These are phyloP conservation scores for Phycomyces blakesleeanus DNA, from an alignment of 192 early-diverging fungal genomes.

Conservation along the genomic window DNA sequence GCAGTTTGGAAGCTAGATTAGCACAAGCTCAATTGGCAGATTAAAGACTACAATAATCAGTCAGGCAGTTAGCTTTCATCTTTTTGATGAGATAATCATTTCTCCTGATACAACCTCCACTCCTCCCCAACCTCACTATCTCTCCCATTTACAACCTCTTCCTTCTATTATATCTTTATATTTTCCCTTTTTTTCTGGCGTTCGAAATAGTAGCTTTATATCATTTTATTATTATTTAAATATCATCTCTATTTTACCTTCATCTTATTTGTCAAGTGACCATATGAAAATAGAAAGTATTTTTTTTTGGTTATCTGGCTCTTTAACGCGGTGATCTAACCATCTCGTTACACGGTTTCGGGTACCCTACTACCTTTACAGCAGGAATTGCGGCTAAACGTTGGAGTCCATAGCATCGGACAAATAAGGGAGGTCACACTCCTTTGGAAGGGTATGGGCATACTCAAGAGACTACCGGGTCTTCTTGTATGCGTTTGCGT, in stretches of 20 bases:
- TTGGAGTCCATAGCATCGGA: no score
- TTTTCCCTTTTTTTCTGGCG: neutral
- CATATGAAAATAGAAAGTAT: neutral
- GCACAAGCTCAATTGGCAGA: constrained; percentile 39
- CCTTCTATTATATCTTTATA: neutral
- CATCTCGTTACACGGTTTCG: no score
- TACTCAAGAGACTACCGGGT: no score
- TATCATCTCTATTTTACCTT: neutral
- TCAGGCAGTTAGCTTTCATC: neutral
- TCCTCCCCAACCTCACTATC: neutral
- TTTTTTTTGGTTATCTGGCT: no score
- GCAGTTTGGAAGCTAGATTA: constrained; percentile 43
- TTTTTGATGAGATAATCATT: neutral
- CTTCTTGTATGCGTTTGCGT: no score
- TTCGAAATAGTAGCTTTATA: neutral
- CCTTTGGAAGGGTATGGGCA: no score
- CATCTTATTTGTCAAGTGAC: neutral
- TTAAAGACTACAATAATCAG: constrained; percentile 6
- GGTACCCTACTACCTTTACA: no score
- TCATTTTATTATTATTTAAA: neutral
- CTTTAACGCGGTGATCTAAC: no score
- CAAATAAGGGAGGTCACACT: no score
- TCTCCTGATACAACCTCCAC: neutral
- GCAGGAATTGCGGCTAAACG: no score
- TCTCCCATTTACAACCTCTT: neutral